A percentile compares a stretch with the other conserved stretches of the same genome.
phyloP scores from a whole-genome alignment of 2,329 filamentous ascomycete genomes.

The Cylindrodendrum hubeiense region DNA sequence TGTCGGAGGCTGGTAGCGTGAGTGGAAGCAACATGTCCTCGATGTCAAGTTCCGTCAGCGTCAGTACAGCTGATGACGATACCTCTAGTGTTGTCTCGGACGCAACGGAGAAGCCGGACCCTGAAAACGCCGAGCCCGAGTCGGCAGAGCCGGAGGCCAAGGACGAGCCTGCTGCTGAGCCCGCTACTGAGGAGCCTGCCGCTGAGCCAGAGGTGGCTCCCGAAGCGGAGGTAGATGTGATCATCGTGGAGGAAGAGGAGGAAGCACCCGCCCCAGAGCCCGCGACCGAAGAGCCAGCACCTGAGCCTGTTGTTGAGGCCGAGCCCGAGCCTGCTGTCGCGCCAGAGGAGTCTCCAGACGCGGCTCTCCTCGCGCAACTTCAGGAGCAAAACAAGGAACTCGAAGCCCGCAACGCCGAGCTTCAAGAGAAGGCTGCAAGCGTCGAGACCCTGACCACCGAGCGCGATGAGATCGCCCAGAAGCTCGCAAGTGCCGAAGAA shows the following conservation, averaged over 20 bases:
- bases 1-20: conserved; percentile 39
- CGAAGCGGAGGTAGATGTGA: neutral
- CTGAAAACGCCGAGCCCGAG: conserved; percentile 23
- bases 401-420: conserved; percentile 26
- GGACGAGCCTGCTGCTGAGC: conserved; percentile 22
- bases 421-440: conserved; percentile 34
- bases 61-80: conserved; percentile 27
- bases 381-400: conserved; percentile 30
- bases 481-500: conserved; percentile 34
- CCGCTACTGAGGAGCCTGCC: conserved; percentile 9
- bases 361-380: conserved; percentile 19
- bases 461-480: conserved; percentile 34
- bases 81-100: conserved; percentile 34
- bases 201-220: conserved; percentile 13
- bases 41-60: conserved; percentile 16
- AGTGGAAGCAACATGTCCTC: conserved; percentile 38
- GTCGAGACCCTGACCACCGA: conserved; percentile 28
- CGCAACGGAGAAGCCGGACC: conserved; percentile 40
- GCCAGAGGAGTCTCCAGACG: conserved; percentile 12
- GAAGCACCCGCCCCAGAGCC: conserved; percentile 6
- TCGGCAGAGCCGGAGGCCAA: conserved; percentile 33
- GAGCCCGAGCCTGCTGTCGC: conserved; percentile 9
- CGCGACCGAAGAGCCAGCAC: conserved; percentile 20
- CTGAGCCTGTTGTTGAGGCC: conserved; percentile 14
- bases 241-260: neutral